Conservation (phyloP, 345 rosid species). For the Iberis pinnata region DNA sequence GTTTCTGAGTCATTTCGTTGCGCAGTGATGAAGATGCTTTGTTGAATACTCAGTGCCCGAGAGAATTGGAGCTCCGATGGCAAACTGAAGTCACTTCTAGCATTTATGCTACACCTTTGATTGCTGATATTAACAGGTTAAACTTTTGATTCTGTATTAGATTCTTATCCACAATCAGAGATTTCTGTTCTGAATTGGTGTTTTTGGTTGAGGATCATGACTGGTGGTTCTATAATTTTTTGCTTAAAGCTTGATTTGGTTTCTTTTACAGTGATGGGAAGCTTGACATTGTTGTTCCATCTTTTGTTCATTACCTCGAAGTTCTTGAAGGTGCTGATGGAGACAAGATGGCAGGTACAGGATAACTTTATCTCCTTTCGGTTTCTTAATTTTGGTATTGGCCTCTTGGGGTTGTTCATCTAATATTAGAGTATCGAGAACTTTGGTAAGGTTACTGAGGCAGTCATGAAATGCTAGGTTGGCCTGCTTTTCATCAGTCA, state of each 20-base stretch:
- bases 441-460: slow-evolving; percentile 9
- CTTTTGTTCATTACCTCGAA: slow-evolving; percentile 97
- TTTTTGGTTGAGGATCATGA: slow-evolving; percentile 6
- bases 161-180: background rate
- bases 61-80: slow-evolving; percentile 91
- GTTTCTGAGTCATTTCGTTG: slow-evolving; percentile 10
- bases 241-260: background rate
- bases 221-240: too few species aligned
- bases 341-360: slow-evolving; percentile 89
- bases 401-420: slow-evolving; percentile 1
- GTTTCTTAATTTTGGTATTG: background rate
- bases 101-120: slow-evolving; percentile 82
- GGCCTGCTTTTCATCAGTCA: slow-evolving; percentile 99
- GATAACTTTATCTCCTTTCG: slow-evolving; percentile 4
- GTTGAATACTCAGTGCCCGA: slow-evolving; percentile 89
- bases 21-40: slow-evolving; percentile 80
- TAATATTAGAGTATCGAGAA: background rate
- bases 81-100: slow-evolving; percentile 98
- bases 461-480: slow-evolving; percentile 49
- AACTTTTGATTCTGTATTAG: background rate
- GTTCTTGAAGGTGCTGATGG: slow-evolving; percentile 99
- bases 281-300: slow-evolving; percentile 92
- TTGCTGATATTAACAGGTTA: slow-evolving; percentile 93
- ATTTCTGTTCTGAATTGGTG: background rate
- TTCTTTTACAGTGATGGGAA: slow-evolving; percentile 74